Base-by-base conservation (phyloP, 768 basidiomycete species). In the Collybiopsis luxurians region DNA sequence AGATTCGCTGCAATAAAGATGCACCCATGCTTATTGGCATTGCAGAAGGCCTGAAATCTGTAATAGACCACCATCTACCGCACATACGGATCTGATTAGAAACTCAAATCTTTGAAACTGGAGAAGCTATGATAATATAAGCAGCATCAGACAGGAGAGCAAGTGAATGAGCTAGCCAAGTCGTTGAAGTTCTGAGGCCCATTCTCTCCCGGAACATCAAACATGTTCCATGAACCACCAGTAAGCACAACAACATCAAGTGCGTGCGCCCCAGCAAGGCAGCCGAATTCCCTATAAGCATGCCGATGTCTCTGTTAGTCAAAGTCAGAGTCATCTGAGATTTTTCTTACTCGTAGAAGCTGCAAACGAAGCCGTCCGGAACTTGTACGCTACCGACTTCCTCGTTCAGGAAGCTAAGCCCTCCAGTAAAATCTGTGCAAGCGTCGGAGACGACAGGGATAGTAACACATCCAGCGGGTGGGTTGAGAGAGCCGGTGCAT, bases 381-480 rank as follows among this genome's bases (percentile, higher is more conserved):
- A 53, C 28, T 43, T 4, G 9, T 9, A 43, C 40, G 15, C 23
- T 43, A 19, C n/a, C 21, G 30, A 34, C 26, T 26, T 53, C 52
- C 31, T 53, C 39, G 36, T 53, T 53, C 34, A 39, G 27, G 28
- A 53, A 53, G 36, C 52, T 53, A 12, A 53, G 52, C 5, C 52
- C 52, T 0, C 52, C 52, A 19, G 52, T 53, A 21, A 53, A n/a
- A 26, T 40, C 24, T 4, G 34, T 53, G 36, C 52, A 53, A 24
- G 28, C 40, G 52, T 53, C 52, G 52, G 52, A 53, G 2, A 53
- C 52, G 30, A 53, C 52, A 26, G 52, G 36, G 30, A 53, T 53
- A 17, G 38, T 40, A n/a, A 53, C 52, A 39, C 52, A 53, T 19
- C 52, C 52, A 12, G n/a, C 21, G 15, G 52, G 31, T 10, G 52